Evolutionary conservation across 2,329 filamentous ascomycete genomes (phyloP).

Genomic region (Macrophomina phaseolina): DNA sequence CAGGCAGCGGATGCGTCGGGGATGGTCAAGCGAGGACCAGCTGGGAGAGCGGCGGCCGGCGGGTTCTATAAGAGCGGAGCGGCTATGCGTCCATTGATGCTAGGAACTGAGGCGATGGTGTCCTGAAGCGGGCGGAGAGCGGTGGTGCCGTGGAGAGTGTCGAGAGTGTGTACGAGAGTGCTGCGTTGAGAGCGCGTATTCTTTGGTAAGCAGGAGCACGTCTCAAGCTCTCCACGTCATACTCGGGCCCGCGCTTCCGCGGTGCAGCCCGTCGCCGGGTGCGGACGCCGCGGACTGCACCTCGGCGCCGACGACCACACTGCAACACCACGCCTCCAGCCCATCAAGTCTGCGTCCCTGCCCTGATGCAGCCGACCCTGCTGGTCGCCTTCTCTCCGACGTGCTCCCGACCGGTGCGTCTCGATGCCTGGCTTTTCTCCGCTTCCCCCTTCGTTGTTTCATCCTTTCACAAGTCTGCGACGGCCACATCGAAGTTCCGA

Average conservation of each 20-base stretch:
- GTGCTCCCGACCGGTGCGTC: background rate
- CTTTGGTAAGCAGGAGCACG: constrained; percentile 10
- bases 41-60: background rate
- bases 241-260: background rate
- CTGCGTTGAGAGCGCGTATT: background rate
- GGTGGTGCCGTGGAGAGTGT: background rate
- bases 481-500: background rate
- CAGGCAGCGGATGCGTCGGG: constrained; percentile 1
- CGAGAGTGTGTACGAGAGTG: background rate
- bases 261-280: background rate
- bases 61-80: background rate
- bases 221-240: constrained; percentile 18
- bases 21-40: constrained; percentile 1
- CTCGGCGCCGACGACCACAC: background rate
- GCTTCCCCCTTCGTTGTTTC: constrained; percentile 4
- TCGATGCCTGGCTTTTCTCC: background rate
- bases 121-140: background rate
- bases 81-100: constrained; percentile 2
- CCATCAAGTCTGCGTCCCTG: background rate
- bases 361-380: background rate
- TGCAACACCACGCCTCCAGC: constrained; percentile 1
- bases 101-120: background rate
- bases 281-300: background rate
- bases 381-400: background rate
- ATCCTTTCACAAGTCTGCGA: background rate